phyloP scores from a whole-genome alignment of 2,329 filamentous ascomycete genomes.

The Aspergillus tubingensis region DNA sequence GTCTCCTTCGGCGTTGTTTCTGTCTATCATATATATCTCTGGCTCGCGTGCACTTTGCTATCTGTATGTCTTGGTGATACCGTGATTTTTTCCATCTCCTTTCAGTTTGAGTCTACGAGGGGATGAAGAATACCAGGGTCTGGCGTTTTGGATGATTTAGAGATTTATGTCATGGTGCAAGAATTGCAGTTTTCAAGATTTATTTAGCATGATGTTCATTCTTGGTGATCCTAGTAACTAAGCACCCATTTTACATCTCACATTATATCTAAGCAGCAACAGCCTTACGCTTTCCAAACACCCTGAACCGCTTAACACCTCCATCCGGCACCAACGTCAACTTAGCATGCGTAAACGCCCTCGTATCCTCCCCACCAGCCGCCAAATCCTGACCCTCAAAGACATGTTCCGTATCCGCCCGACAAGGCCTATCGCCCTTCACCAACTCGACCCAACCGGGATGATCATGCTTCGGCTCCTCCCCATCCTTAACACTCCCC shows the following conservation, averaged over 20 bases:
- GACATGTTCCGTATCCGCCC: constrained; percentile 45
- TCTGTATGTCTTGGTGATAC: too few relatives aligned
- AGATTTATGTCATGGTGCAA: too few relatives aligned
- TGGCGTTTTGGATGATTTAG: too few relatives aligned
- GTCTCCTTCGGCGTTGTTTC: too few relatives aligned
- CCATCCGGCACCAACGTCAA: constrained; percentile 92
- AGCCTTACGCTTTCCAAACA: constrained; percentile 65
- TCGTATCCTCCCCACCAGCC: constrained; percentile 65
- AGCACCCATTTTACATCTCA: neutral
- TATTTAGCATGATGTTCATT: too few relatives aligned
- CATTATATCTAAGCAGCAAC: neutral
- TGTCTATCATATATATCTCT: too few relatives aligned
- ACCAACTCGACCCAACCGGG: constrained; percentile 41
- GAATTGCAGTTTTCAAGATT: too few relatives aligned
- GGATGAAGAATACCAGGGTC: too few relatives aligned
- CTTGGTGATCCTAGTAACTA: too few relatives aligned
- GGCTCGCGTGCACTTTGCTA: too few relatives aligned
- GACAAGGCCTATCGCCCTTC: constrained; percentile 38
- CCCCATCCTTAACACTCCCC: constrained; percentile 16
- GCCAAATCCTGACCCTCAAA: constrained; percentile 51
- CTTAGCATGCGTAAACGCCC: constrained; percentile 78
- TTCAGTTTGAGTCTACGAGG: too few relatives aligned
- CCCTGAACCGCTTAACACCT: constrained; percentile 82
- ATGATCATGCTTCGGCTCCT: constrained; percentile 37
- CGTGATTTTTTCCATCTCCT: too few relatives aligned